Evolutionary conservation across 2,329 filamentous ascomycete species (phyloP).

Genomic region (Macrophomina phaseolina): DNA sequence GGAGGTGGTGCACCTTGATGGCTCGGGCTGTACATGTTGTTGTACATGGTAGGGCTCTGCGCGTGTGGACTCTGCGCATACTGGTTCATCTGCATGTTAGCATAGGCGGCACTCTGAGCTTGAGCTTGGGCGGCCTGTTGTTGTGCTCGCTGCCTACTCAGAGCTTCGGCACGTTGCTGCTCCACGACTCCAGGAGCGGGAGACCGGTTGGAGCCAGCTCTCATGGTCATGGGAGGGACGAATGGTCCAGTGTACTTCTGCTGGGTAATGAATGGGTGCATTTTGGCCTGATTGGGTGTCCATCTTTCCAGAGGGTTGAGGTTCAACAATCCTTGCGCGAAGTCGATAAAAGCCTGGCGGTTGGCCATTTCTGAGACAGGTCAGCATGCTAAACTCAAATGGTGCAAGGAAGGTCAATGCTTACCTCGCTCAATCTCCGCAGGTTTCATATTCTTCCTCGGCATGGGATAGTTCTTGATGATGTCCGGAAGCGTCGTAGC

Average conservation of each 20-base stretch:
- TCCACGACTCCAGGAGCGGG: conserved; percentile 93
- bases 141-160: conserved; percentile 86
- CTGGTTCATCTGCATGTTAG: conserved; percentile 63
- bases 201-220: conserved; percentile 83
- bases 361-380: conserved; percentile 88
- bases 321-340: conserved; percentile 88
- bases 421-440: conserved; percentile 93
- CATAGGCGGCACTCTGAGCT: conserved; percentile 73
- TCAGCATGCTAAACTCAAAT: conserved; percentile 30
- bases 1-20: conserved; percentile 77
- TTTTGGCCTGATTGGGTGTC: conserved; percentile 96
- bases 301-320: conserved; percentile 96
- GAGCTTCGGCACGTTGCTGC: conserved; percentile 90
- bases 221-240: conserved; percentile 95
- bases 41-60: conserved; percentile 72
- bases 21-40: conserved; percentile 72
- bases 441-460: conserved; percentile 98
- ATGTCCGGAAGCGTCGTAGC: conserved; percentile 94
- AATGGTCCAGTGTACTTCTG: conserved; percentile 97
- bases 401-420: conserved; percentile 34
- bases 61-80: conserved; percentile 56
- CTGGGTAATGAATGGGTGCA: conserved; percentile 98
- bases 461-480: conserved; percentile 97
- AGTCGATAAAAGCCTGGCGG: conserved; percentile 95
- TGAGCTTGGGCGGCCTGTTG: conserved; percentile 57